These are phyloP conservation scores for Cyberlindnera meyerae DNA, from an alignment of 805 yeast species.

Conservation along the genomic window DNA sequence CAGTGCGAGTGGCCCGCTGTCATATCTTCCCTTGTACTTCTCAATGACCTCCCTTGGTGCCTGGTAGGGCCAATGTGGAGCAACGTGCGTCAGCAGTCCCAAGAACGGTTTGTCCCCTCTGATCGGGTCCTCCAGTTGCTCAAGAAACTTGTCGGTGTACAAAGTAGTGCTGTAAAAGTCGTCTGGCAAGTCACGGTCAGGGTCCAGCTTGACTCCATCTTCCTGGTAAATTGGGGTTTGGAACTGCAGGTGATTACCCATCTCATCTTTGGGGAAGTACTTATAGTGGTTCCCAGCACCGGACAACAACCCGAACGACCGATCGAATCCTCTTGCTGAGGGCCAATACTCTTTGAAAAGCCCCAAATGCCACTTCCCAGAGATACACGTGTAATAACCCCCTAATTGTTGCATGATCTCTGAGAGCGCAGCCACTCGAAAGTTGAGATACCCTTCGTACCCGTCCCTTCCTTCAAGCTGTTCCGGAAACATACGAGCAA, in stretches of 20 bases:
- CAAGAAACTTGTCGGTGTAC: constrained; percentile 41
- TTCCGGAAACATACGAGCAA: constrained; percentile 33
- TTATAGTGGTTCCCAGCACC: constrained; percentile 57
- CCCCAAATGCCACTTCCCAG: constrained; percentile 64
- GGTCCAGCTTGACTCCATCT: constrained; percentile 16
- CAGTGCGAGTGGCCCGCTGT: constrained; percentile 43
- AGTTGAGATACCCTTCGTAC: constrained; percentile 50
- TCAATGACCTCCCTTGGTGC: constrained; percentile 46
- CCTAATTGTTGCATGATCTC: constrained; percentile 43
- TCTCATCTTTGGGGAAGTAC: constrained; percentile 20
- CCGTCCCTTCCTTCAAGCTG: constrained; percentile 43
- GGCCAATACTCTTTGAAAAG: constrained; percentile 45
- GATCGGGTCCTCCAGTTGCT: constrained; percentile 28
- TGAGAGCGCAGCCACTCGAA: constrained; percentile 47
- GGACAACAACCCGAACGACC: constrained; percentile 44
- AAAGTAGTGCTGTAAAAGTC: constrained; percentile 42
- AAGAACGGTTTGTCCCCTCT: constrained; percentile 48
- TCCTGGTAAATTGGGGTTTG: constrained; percentile 24
- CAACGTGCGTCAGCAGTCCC: constrained; percentile 52
- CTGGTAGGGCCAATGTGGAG: constrained; percentile 66
- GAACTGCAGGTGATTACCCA: constrained; percentile 6
- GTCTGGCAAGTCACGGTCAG: constrained; percentile 34
- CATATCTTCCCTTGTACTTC: constrained; percentile 44
- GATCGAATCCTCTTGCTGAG: constrained; percentile 43
- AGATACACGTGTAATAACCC: constrained; percentile 41